Evolutionary conservation across 2,329 filamentous ascomycete species (phyloP), one percentile per base, ranked within the genome.

Genomic region (Plectosphaerella plurivora): DNA sequence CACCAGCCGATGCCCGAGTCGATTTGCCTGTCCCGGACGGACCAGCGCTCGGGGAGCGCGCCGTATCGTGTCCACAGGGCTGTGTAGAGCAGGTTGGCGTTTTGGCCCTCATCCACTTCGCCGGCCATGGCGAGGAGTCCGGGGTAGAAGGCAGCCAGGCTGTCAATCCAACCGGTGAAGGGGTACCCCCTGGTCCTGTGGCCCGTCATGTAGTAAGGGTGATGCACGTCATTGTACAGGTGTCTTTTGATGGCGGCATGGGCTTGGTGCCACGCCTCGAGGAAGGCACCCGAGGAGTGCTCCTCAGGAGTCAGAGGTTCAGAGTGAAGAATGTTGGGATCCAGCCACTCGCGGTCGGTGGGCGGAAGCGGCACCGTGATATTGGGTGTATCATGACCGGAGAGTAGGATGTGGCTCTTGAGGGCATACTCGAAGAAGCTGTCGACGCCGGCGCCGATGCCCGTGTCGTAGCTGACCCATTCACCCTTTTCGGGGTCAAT

Each of bases 401-500:
- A 96, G 20, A 97, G 82, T 22, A 99, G 72, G 54, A 99, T 89
- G 65, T 96, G 86, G 16, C 91, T 91, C 71, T 99, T 99, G 62
- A 97, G 80, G 4, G 94, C 92, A 69, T 99, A 99, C 71, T 99
- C 94, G 64, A 96, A 97, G 73, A 99, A 99, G 71, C 92, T 97
- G 72, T 99, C 94, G 63, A 96, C 91, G 39, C 94, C 94, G 8
- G 94, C 94, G 48, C 94, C 94, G 60, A 99, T 96, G 28, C 94
- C 93, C n/a, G 93, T 87, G 66, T 90, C 92, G 2, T 89, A 81
- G 9, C 88, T 88, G 35, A 94, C 86, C 94, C 94, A 99, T 59
- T 88, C 79, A 0, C 93, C 94, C 25, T 84, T 88, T 65, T 97
- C 93, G 1, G 91, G 90, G 71, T 96, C 93, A 55, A 99, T 91